Conservation (phyloP, 495 filamentous ascomycete species). For the Penicillium bialowiezense region DNA sequence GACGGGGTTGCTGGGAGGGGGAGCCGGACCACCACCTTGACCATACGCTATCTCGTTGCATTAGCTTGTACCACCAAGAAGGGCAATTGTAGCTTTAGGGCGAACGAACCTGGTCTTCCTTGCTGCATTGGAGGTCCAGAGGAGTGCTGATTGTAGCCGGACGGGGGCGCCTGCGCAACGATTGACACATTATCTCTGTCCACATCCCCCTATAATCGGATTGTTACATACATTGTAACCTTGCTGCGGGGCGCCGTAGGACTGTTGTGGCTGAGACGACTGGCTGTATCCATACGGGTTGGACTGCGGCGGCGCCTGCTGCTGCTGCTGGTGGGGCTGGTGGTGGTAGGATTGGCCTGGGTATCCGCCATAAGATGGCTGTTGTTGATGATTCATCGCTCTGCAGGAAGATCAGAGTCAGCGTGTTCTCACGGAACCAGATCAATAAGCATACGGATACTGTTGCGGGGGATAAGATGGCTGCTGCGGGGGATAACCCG, state of each 20-base stretch:
- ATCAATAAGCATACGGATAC: constrained; percentile 30
- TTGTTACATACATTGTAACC: constrained; percentile 39
- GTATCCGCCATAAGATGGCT: constrained; percentile 43
- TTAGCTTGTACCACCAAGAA: not conserved
- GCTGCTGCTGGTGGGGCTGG: constrained; percentile 45
- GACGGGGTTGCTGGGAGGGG: constrained; percentile 43
- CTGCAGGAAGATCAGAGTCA: constrained; percentile 18
- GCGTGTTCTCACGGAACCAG: not conserved
- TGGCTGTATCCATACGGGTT: constrained; percentile 48
- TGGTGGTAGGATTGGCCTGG: constrained; percentile 48
- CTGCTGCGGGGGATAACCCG: constrained; percentile 51
- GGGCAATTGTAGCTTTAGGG: not conserved
- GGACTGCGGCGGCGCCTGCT: constrained; percentile 28
- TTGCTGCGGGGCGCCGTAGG: constrained; percentile 38
- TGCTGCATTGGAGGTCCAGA: constrained; percentile 35
- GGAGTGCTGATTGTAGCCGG: constrained; percentile 37
- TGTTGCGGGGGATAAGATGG: constrained; percentile 31
- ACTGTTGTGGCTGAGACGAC: constrained; percentile 38
- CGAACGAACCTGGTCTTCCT: constrained; percentile 36
- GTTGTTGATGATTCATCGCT: constrained; percentile 34
- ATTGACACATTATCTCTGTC: constrained; percentile 13
- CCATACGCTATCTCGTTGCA: constrained; percentile 16
- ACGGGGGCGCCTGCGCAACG: constrained; percentile 22
- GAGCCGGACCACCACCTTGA: constrained; percentile 37
- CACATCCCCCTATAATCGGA: not conserved